Conservation (phyloP, 2,329 filamentous ascomycete genomes). For the Sporothrix brunneoviolacea region DNA sequence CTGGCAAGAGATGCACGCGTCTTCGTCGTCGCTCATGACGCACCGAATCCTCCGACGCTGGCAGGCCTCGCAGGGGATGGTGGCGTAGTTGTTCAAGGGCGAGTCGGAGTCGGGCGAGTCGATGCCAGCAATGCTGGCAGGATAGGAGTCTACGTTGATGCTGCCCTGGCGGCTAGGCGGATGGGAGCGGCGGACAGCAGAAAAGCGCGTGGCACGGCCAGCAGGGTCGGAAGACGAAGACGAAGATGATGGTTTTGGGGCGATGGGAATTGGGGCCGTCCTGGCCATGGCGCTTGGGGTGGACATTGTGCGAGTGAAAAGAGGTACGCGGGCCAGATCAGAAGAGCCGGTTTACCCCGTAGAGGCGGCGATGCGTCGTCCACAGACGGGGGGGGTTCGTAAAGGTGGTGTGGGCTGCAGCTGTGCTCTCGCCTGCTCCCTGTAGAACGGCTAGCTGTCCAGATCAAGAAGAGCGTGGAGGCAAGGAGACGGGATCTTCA, state of each 20-base stretch:
- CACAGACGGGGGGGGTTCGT: constrained; percentile 3
- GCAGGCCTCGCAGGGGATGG: constrained; percentile 65
- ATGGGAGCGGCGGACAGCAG: constrained; percentile 23
- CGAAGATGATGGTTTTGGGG: constrained; percentile 43
- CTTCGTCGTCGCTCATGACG: constrained; percentile 66
- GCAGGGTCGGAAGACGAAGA: constrained; percentile 31
- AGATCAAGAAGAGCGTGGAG: constrained; percentile 1
- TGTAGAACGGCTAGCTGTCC: not conserved
- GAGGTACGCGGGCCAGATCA: not conserved
- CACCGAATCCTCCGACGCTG: constrained; percentile 68
- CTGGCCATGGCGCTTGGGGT: constrained; percentile 47
- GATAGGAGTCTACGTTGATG: constrained; percentile 42
- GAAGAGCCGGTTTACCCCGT: constrained; percentile 6
- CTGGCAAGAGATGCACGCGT: constrained; percentile 70
- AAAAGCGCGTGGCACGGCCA: constrained; percentile 12
- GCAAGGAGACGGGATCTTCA: not conserved
- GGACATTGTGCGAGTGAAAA: constrained; percentile 40
- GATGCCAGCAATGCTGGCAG: constrained; percentile 45
- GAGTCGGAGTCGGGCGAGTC: constrained; percentile 46
- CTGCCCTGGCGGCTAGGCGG: constrained; percentile 41
- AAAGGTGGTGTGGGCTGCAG: constrained; percentile 3
- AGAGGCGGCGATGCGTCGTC: constrained; percentile 3
- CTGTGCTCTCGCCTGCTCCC: not conserved
- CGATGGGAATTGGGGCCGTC: constrained; percentile 61
- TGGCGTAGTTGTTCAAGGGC: constrained; percentile 35